A percentile compares a stretch with the other conserved stretches of the same genome.
These are phyloP conservation scores for Brettanomyces bruxellensis DNA, from an alignment of 805 yeast species.

Conservation along the genomic window DNA sequence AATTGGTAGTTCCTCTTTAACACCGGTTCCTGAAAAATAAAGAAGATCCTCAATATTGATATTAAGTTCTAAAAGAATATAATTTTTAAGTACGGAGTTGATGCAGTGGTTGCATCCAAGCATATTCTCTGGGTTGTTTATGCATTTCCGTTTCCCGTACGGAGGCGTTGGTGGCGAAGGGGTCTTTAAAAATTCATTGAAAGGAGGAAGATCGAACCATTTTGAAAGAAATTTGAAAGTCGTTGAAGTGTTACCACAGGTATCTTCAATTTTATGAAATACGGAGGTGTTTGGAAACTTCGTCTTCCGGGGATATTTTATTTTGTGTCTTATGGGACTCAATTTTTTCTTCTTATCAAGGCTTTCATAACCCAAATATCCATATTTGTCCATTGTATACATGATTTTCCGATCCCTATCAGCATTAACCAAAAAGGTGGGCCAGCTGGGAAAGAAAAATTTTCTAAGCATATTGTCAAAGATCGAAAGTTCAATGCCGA, in stretches of 20 bases:
- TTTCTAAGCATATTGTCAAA: conserved; percentile 22
- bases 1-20: conserved; percentile 11
- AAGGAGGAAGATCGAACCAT: conserved; percentile 30
- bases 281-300: conserved; percentile 24
- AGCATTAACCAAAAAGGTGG: not conserved
- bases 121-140: conserved; percentile 25
- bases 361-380: conserved; percentile 16
- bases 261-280: conserved; percentile 17
- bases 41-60: conserved; percentile 22
- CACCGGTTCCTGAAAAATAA: not conserved
- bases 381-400: conserved; percentile 20
- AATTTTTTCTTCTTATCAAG: not conserved
- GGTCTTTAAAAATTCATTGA: conserved; percentile 23
- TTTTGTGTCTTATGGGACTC: not conserved
- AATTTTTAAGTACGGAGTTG: conserved; percentile 20
- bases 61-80: conserved; percentile 20
- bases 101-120: conserved; percentile 20
- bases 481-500: conserved; percentile 22
- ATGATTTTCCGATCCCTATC: conserved; percentile 8
- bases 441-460: not conserved
- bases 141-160: conserved; percentile 14
- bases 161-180: conserved; percentile 29
- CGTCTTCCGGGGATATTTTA: conserved; percentile 8
- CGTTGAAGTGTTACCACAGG: conserved; percentile 19
- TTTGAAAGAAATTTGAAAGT: conserved; percentile 20